A percentile compares a stretch with the other conserved stretches of the same genome.
Conservation (phyloP, 345 rosid species). For the Brassica incana region DNA sequence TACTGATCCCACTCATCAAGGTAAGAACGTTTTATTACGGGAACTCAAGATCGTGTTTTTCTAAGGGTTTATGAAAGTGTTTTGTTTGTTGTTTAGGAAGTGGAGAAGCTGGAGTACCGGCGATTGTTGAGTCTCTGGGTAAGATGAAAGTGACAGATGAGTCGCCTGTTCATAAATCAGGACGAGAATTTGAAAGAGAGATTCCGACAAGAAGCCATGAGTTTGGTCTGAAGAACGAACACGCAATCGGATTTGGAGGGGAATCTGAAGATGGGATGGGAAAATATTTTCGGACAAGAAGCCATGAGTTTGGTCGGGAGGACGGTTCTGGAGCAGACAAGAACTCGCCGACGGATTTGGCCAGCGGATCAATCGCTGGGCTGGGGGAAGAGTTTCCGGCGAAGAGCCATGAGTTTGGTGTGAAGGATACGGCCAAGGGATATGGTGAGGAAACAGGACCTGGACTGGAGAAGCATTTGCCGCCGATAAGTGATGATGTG, state of each 20-base stretch:
- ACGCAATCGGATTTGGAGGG: background rate
- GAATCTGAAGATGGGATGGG: background rate
- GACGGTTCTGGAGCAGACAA: background rate
- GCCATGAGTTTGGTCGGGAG: constrained; percentile 1
- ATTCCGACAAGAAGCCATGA: constrained; percentile 17
- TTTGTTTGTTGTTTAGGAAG: constrained; percentile 30
- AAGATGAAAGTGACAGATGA: constrained; percentile 43
- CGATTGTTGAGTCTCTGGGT: constrained; percentile 42
- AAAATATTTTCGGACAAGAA: background rate
- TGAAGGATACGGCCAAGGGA: background rate
- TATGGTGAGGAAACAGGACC: background rate
- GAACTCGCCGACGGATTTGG: background rate
- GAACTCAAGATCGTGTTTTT: background rate
- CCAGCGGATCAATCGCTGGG: constrained; percentile 5
- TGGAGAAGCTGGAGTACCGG: constrained; percentile 40
- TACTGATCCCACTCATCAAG: constrained; percentile 48
- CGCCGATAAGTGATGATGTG: constrained; percentile 13
- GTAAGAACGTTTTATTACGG: constrained; percentile 25
- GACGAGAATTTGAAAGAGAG: constrained; percentile 9
- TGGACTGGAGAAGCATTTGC: background rate
- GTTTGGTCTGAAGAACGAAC: background rate
- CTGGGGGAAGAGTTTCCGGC: background rate
- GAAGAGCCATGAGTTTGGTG: background rate
- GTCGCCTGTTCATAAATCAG: constrained; percentile 10
- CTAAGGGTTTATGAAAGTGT: background rate